A percentile compares a stretch with the other conserved stretches of the same genome.
Evolutionary conservation across 495 filamentous ascomycete genomes (phyloP).

Genomic region (Penicillium waksmanii): DNA sequence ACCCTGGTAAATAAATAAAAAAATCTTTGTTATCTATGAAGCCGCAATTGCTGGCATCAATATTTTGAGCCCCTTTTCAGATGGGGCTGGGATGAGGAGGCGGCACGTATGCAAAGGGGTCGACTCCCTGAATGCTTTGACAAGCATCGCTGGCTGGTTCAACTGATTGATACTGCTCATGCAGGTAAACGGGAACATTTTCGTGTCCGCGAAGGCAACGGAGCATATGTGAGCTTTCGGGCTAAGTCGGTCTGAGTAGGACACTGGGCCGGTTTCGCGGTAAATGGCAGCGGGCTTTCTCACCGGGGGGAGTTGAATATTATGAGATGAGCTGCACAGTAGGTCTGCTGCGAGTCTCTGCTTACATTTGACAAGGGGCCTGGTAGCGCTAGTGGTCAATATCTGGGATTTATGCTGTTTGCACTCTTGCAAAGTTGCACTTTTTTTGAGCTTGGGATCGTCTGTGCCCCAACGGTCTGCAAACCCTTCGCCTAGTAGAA

Average conservation of each 20-base stretch:
- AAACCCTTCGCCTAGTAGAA: background rate
- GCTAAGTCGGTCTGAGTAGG: constrained; percentile 32
- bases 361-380: background rate
- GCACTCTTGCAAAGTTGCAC: background rate
- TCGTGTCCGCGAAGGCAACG: constrained; percentile 29
- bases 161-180: constrained; percentile 25
- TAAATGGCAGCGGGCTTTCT: constrained; percentile 35
- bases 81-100: constrained; percentile 31
- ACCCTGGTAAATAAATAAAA: constrained; percentile 10
- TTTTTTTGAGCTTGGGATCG: background rate
- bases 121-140: no score
- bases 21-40: background rate
- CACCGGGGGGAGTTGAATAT: constrained; percentile 33
- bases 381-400: constrained; percentile 3
- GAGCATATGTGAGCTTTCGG: constrained; percentile 33
- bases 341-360: constrained; percentile 17
- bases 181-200: constrained; percentile 21
- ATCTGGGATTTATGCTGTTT: background rate
- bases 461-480: constrained; percentile 14
- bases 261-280: constrained; percentile 34
- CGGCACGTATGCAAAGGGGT: constrained; percentile 15
- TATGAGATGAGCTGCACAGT: constrained; percentile 31
- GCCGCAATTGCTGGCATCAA: constrained; percentile 9
- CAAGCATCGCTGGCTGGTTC: constrained; percentile 4
- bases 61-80: constrained; percentile 19